These are phyloP conservation scores for Candida vartiovaarae DNA, from an alignment of 805 yeast genomes.

Conservation along the genomic window DNA sequence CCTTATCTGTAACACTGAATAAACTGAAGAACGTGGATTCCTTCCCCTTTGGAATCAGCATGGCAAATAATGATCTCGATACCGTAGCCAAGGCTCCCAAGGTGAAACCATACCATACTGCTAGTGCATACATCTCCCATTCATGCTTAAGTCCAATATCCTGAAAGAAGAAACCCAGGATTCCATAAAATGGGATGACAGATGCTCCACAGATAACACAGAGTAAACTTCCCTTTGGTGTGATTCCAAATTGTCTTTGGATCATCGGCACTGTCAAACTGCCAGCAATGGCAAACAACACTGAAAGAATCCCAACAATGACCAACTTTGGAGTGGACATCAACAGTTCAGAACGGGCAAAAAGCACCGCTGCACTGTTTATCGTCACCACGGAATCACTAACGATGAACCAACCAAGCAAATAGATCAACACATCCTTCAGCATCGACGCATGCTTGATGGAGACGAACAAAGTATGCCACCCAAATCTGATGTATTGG, in stretches of 20 bases:
- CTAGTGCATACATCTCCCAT: slow-evolving; percentile 62
- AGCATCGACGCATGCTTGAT: slow-evolving; percentile 52
- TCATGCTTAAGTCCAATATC: slow-evolving; percentile 52
- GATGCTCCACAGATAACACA: slow-evolving; percentile 53
- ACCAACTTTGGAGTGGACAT: slow-evolving; percentile 67
- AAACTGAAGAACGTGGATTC: slow-evolving; percentile 73
- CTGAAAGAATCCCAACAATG: slow-evolving; percentile 55
- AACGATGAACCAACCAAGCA: slow-evolving; percentile 69
- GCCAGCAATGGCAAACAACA: slow-evolving; percentile 62
- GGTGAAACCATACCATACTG: slow-evolving; percentile 70
- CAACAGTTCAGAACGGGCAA: slow-evolving; percentile 61
- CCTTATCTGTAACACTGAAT: slow-evolving; percentile 74
- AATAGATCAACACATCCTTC: slow-evolving; percentile 58
- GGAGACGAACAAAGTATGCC: slow-evolving; percentile 50
- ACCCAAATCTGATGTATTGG: slow-evolving; percentile 48
- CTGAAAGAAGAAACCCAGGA: slow-evolving; percentile 52
- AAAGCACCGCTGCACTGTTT: slow-evolving; percentile 70
- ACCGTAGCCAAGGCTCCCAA: slow-evolving; percentile 69
- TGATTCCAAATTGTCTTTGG: slow-evolving; percentile 28
- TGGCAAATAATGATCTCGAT: slow-evolving; percentile 59
- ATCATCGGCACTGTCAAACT: slow-evolving; percentile 50
- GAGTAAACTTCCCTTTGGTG: slow-evolving; percentile 43
- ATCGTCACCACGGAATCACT: slow-evolving; percentile 74
- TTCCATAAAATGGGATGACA: slow-evolving; percentile 65
- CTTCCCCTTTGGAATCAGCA: slow-evolving; percentile 66